These are phyloP conservation scores for Mortierella claussenii DNA, from an alignment of 192 early-diverging fungal genomes.

Conservation along the genomic window DNA sequence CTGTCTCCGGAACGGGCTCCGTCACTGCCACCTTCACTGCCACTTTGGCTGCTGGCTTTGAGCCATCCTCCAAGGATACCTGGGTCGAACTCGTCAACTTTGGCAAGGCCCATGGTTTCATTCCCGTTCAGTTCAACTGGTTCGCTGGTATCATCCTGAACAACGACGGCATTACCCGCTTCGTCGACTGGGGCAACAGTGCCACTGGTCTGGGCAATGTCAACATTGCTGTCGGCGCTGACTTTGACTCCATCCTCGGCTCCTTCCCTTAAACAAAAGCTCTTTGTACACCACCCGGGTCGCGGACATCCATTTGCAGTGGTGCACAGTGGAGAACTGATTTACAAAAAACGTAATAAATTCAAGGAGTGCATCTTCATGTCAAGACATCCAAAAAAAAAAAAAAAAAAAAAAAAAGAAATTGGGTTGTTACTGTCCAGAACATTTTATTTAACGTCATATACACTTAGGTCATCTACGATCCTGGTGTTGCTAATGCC, in stretches of 20 bases:
- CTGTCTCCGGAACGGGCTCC: slow-evolving; percentile 9
- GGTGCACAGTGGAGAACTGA: no score
- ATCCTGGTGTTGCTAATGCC: no score
- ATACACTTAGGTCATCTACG: no score
- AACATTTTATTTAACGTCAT: background rate
- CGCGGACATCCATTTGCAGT: no score
- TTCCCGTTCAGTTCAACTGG: slow-evolving; percentile 20
- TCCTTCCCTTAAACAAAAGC: background rate
- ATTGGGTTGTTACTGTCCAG: background rate
- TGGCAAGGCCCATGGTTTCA: slow-evolving; percentile 10
- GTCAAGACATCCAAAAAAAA: no score
- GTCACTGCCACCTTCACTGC: slow-evolving; percentile 19
- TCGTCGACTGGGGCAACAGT: slow-evolving; percentile 13
- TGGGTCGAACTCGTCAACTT: slow-evolving; percentile 16
- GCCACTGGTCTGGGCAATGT: background rate
- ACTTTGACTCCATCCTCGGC: slow-evolving; percentile 28
- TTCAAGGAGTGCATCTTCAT: background rate
- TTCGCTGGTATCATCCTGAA: slow-evolving; percentile 7
- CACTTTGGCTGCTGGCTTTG: background rate
- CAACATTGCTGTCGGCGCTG: slow-evolving; percentile 14
- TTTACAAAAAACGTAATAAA: background rate
- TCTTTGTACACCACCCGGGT: no score
- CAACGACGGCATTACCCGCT: slow-evolving; percentile 21
- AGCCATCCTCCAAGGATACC: background rate
- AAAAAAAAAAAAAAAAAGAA: no score